Conservation (phyloP, 2,329 filamentous ascomycete genomes). For the Thermoascus crustaceus region DNA sequence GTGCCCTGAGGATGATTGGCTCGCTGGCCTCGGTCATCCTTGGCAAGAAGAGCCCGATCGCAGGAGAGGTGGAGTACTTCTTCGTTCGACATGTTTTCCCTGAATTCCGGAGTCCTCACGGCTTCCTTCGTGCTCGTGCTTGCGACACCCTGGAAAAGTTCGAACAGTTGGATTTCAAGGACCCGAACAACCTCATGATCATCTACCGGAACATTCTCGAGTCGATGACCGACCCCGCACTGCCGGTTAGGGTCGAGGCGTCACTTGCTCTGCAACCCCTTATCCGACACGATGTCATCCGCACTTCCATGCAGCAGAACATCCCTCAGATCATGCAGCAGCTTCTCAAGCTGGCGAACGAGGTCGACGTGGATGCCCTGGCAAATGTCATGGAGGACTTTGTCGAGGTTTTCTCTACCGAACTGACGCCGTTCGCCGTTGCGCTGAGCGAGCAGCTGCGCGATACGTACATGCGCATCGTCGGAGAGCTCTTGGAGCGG, state of each 20-base stretch:
- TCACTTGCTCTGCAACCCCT: constrained; percentile 89
- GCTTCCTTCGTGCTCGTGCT: constrained; percentile 85
- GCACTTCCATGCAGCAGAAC: constrained; percentile 91
- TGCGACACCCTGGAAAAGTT: constrained; percentile 99
- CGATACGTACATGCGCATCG: constrained; percentile 91
- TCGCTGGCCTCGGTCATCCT: constrained; percentile 89
- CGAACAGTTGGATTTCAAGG: constrained; percentile 93
- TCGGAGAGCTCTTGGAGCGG: constrained; percentile 82
- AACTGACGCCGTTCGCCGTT: constrained; percentile 93
- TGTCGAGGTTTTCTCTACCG: constrained; percentile 94
- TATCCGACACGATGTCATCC: constrained; percentile 90
- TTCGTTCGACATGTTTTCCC: constrained; percentile 97
- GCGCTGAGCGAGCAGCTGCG: constrained; percentile 91
- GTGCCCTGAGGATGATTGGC: constrained; percentile 92
- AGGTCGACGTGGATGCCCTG: constrained; percentile 93
- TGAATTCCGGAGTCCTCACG: constrained; percentile 86
- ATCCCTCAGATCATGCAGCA: constrained; percentile 99
- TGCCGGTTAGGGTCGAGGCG: constrained; percentile 90
- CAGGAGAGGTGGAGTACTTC: constrained; percentile 96
- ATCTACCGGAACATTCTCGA: constrained; percentile 97
- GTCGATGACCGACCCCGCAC: constrained; percentile 88
- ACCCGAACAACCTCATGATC: constrained; percentile 86
- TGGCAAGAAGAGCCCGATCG: constrained; percentile 96
- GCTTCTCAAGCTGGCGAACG: constrained; percentile 90
- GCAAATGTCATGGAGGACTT: constrained; percentile 99